Evolutionary conservation across 2,329 filamentous ascomycete genomes (phyloP), one percentile per base, ranked within the genome.

Genomic region (Dissoconium aciculare): DNA sequence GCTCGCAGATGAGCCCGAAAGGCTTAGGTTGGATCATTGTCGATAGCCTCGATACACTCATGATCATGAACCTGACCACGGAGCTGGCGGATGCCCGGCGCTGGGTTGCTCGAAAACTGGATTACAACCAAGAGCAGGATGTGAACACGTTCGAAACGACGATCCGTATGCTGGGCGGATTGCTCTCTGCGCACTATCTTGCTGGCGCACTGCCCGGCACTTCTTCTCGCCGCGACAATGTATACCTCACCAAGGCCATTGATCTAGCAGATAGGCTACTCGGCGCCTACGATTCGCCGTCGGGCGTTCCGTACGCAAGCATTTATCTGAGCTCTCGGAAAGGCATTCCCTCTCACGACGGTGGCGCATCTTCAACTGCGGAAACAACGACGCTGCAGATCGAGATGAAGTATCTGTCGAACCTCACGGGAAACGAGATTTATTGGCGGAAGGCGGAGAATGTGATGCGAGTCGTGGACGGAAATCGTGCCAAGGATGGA

Each of bases 1-100:
- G 82, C 28, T 64, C 64, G 28, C 74, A 87, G 46, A 94, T 94
- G 84, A 74, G 83, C 5, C 67, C 77, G 4, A 74, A 81, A 39
- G 85, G 85, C 15, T 67, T 94, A 56, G 87, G 87, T 14, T 94
- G 87, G 87, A 94, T 94, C 48, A 93, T 95, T 38, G 77, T 95
- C 34, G 87, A 94, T 58, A 74, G 84, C 10, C 63, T 95, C 38
- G 87, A 95, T 55, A 94, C 87, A 1, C 69, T 93, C 65, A 94
- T 94, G 59, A 64, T 95, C 38, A 95, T 95, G 87, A 94, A 94
- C 54, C 64, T 91, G 40, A 93, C 85, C 9, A 77, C 73, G 17
- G 74, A 83, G 35, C 67, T 94, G 17, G 67, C 74, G 21, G 74
- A 87, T 48, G 87, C 87, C 17, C 69, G 85, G 33, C 71, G 89